phyloP scores from a whole-genome alignment of 305 asterid genomes.

The Solanum hybrid region DNA sequence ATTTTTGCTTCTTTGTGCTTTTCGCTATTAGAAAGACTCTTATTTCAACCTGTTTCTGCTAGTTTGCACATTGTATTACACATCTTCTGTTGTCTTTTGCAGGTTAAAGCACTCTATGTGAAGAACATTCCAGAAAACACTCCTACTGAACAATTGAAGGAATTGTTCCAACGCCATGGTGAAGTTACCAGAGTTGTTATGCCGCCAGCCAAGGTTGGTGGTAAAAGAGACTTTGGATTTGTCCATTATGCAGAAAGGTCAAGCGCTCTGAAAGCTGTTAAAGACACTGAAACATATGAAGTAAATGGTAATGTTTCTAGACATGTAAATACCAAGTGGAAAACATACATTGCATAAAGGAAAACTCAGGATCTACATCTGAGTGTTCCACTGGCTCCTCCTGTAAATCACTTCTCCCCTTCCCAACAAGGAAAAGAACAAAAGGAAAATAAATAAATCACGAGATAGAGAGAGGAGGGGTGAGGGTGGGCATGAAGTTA shows the following conservation, averaged over 20 bases:
- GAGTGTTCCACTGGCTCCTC: not conserved
- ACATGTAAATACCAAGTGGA: not conserved
- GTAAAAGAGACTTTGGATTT: conserved; percentile 84
- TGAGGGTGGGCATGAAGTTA: not conserved
- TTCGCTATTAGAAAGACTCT: not conserved
- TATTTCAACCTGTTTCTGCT: not conserved
- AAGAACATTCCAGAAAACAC: conserved; percentile 89
- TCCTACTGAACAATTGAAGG: conserved; percentile 66
- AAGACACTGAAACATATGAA: conserved; percentile 80
- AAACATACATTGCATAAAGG: not conserved
- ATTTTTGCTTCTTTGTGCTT: not conserved
- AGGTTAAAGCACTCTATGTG: conserved; percentile 94
- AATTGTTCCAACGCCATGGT: conserved; percentile 73
- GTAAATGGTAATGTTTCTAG: conserved; percentile 48
- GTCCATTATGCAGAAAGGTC: conserved; percentile 91
- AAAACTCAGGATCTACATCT: not conserved
- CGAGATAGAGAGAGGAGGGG: not conserved
- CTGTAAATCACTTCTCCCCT: not conserved
- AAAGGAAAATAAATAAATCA: not conserved
- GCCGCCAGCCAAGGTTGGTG: conserved; percentile 94
- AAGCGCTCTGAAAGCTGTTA: conserved; percentile 78
- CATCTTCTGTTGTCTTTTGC: conserved; percentile 10
- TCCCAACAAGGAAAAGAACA: not conserved
- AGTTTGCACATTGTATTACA: not conserved
- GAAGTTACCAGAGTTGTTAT: conserved; percentile 87